Conservation (phyloP, 2,329 filamentous ascomycete species). For the Aureobasidium sp. region DNA sequence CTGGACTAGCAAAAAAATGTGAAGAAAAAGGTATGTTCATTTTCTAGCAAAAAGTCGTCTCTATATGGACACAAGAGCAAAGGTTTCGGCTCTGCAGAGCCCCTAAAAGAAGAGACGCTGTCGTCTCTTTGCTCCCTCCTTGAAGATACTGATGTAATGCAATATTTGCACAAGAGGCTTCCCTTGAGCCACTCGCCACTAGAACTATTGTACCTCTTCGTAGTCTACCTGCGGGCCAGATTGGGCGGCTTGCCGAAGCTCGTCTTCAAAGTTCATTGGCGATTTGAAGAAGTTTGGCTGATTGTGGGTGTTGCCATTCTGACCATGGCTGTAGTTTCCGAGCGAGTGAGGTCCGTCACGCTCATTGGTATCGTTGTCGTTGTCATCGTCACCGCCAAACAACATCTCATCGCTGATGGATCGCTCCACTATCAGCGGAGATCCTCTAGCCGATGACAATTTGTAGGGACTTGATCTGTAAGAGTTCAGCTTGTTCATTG, state of each 20-base stretch:
- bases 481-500: background rate
- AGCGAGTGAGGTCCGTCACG: too few relatives aligned
- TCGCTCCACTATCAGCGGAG: background rate
- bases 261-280: background rate
- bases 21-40: background rate
- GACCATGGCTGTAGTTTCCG: background rate
- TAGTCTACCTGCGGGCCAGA: background rate
- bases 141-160: background rate
- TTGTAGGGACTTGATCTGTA: background rate
- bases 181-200: background rate
- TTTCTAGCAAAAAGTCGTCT: background rate
- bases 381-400: background rate
- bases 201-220: background rate
- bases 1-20: background rate
- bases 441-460: background rate
- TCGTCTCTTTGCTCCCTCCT: too few relatives aligned
- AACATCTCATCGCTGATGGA: slow-evolving; percentile 16
- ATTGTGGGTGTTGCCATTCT: background rate
- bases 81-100: background rate
- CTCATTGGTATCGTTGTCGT: background rate
- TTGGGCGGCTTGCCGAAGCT: background rate
- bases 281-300: background rate
- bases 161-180: background rate
- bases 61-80: background rate
- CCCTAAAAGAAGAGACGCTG: background rate